Conservation (phyloP, 805 yeast species). For the Saturnispora saitoi region DNA sequence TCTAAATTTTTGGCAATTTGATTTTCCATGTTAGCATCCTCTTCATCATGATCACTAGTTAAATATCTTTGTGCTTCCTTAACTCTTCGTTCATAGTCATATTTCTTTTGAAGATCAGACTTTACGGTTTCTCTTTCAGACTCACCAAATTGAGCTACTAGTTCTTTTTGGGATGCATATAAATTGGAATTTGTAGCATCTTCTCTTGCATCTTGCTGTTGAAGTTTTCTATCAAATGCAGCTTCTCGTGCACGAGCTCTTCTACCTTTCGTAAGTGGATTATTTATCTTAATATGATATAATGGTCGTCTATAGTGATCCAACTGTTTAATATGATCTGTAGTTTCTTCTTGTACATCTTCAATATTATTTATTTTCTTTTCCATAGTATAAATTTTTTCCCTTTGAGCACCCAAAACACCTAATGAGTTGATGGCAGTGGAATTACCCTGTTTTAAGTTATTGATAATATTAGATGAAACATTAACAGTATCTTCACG, state of each 20-base stretch:
- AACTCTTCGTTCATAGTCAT: constrained; percentile 43
- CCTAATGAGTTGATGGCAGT: constrained; percentile 80
- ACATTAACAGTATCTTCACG: constrained; percentile 74
- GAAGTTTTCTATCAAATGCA: constrained; percentile 44
- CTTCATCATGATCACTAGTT: constrained; percentile 75
- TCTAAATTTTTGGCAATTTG: constrained; percentile 80
- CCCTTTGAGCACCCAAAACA: constrained; percentile 89
- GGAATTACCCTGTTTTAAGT: constrained; percentile 65
- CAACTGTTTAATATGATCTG: constrained; percentile 72
- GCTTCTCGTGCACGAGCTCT: constrained; percentile 69
- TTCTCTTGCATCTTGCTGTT: constrained; percentile 26
- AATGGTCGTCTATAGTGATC: constrained; percentile 72
- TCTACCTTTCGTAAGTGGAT: constrained; percentile 82
- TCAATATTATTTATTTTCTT: constrained; percentile 44
- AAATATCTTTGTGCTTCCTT: constrained; percentile 62
- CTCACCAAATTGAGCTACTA: constrained; percentile 42
- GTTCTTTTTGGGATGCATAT: constrained; percentile 22
- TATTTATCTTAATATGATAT: constrained; percentile 69
- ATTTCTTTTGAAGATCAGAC: constrained; percentile 33
- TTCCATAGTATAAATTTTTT: constrained; percentile 73
- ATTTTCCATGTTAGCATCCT: constrained; percentile 87
- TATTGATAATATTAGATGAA: constrained; percentile 70
- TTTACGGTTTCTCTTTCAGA: constrained; percentile 10
- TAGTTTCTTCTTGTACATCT: constrained; percentile 71
- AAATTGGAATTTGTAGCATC: constrained; percentile 20